These are phyloP conservation scores for Kwoniella dendrophila DNA, from an alignment of 768 basidiomycete species.

Conservation along the genomic window DNA sequence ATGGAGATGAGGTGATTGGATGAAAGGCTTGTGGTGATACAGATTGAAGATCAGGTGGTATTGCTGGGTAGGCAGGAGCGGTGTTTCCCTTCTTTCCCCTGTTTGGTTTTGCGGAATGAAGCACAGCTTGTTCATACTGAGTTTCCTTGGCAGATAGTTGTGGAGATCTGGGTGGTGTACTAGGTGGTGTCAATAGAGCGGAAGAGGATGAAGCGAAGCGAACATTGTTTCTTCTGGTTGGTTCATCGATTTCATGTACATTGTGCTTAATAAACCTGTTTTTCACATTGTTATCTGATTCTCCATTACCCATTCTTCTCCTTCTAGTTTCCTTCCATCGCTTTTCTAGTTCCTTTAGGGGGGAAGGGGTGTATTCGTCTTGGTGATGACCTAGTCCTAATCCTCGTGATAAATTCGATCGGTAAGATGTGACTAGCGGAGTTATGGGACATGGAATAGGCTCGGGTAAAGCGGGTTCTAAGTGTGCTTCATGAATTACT, in stretches of 20 bases:
- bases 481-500: no score
- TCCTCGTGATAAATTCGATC: no score
- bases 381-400: no score
- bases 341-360: constrained; percentile 33
- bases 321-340: constrained; percentile 39
- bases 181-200: constrained; percentile 18
- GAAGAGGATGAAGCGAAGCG: constrained; percentile 18
- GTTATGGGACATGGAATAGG: no score
- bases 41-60: neutral
- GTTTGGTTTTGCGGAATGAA: neutral
- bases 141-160: neutral
- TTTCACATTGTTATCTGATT: no score
- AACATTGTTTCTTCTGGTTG: constrained; percentile 2
- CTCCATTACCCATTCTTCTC: neutral
- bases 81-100: neutral
- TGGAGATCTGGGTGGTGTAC: constrained; percentile 1
- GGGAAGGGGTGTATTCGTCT: constrained; percentile 37
- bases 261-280: no score
- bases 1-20: constrained; percentile 26
- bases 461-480: no score
- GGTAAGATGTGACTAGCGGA: no score
- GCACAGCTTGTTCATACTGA: neutral
- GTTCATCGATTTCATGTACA: neutral
- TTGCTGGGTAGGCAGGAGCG: neutral
- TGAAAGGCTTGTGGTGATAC: neutral